These are phyloP conservation scores for Plectosphaerella sp. DNA, from an alignment of 2,329 filamentous ascomycete genomes.

Conservation along the genomic window DNA sequence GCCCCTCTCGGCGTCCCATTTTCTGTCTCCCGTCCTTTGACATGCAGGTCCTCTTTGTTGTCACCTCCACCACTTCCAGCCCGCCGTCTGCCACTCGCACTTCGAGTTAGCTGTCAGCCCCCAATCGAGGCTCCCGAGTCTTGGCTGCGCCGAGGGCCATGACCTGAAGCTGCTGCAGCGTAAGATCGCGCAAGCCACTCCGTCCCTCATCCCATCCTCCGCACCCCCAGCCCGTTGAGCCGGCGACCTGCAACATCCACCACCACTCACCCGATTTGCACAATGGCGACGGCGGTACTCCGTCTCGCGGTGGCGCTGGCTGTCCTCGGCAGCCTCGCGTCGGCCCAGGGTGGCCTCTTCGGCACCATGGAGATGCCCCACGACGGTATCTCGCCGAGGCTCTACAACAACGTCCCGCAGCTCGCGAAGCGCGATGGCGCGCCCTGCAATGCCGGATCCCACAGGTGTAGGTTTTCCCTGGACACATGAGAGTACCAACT, in stretches of 20 bases:
- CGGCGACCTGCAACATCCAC: no score
- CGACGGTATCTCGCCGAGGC: constrained; percentile 8
- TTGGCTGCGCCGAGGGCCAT: background rate
- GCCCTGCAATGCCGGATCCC: constrained; percentile 4
- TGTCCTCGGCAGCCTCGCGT: background rate
- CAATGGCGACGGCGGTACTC: background rate
- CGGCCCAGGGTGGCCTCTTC: constrained; percentile 1
- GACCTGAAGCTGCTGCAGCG: background rate
- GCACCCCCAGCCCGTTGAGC: no score
- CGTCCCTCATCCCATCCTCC: background rate
- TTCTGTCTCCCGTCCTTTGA: no score
- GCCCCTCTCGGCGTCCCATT: no score
- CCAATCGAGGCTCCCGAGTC: background rate
- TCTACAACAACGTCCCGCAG: constrained; percentile 8
- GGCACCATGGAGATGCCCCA: constrained; percentile 10
- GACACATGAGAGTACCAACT: background rate
- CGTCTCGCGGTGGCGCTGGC: background rate
- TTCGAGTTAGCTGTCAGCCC: background rate
- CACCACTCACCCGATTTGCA: background rate
- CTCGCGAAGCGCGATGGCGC: constrained; percentile 10
- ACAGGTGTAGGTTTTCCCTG: constrained; percentile 7
- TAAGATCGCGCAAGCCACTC: background rate
- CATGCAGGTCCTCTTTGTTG: no score
- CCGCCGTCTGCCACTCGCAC: background rate
- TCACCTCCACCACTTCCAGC: background rate